Base-by-base conservation (phyloP, 305 asterid genomes). In the Solanum aculeatissimum region DNA sequence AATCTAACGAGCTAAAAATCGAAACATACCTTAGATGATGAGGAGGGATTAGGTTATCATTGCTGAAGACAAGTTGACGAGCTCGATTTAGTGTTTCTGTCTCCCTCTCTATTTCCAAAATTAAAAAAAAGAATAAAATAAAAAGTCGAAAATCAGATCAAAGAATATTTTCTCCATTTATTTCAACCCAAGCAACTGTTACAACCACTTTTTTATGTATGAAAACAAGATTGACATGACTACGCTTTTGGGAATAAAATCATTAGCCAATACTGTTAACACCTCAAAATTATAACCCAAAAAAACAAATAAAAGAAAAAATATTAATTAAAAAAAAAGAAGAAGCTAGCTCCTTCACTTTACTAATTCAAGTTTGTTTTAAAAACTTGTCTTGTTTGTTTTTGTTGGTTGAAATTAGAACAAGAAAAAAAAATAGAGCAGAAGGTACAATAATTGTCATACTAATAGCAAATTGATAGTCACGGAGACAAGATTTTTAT, bases 1-100 rank as follows among this genome's bases (percentile, higher is more conserved):
- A 40, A 68, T 68, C 0, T 0, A 9, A 35, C 9, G 25, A 18
- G 3, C 53, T 5, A 68, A 35, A 66, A 35, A 3, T 3, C 0
- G 4, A 35, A 18, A 85, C 89, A 53, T 86, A 94, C 89, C 96
- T 92, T 43, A 92, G 83, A 77, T 90, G 95, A 45, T 42, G 85
- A 45, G 92, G 98, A 70, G 92, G 91, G 45, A 95, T 83, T 65
- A 89, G 25, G 85, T 58, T 79, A 86, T 95, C 98, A 84, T 89
- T 95, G 13, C 88, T 90, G 92, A 92, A 93, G 43, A 95, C 98
- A 83, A 95, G 92, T 38, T 93, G 98, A 53, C 98, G 96, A 63
- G 98, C 98, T 86, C 91, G 94, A 92, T 94, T 93, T 89, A 95
- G 87, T 14, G 97, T 94, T 86, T 95, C 98, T n/a, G 98, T 93